Conservation (phyloP, 2,329 filamentous ascomycete genomes). For the Gnomoniopsis smithogilvyi region DNA sequence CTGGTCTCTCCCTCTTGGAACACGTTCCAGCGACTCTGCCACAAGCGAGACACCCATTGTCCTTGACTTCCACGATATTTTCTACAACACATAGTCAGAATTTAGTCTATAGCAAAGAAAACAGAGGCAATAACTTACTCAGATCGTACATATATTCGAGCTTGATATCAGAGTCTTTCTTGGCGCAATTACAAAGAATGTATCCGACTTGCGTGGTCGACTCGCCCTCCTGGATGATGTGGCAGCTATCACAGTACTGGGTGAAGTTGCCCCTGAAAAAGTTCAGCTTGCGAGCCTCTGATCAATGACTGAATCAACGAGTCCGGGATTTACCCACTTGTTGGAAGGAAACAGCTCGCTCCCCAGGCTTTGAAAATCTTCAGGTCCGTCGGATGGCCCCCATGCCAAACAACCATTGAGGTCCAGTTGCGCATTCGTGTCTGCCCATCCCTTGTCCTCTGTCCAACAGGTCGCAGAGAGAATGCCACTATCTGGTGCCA, state of each 20-base stretch:
- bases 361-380: not conserved
- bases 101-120: too few relatives aligned
- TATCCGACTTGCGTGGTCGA: not conserved
- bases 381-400: not conserved
- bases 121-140: constrained; percentile 1
- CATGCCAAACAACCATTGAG: constrained; percentile 11
- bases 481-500: not conserved
- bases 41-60: constrained; percentile 8
- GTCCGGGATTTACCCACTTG: not conserved
- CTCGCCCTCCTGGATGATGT: constrained; percentile 1
- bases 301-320: not conserved
- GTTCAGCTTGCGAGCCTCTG: not conserved
- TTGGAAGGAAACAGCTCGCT: not conserved
- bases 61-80: not conserved
- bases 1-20: not conserved
- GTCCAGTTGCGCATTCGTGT: not conserved
- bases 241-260: constrained; percentile 2
- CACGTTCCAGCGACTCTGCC: not conserved
- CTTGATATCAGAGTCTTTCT: not conserved
- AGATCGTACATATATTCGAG: constrained; percentile 8
- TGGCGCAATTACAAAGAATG: constrained; percentile 7
- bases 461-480: constrained; percentile 1
- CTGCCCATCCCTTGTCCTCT: not conserved
- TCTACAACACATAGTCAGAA: not conserved
- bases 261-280: constrained; percentile 5